A percentile compares a stretch with the other conserved stretches of the same genome.
phyloP scores from a whole-genome alignment of 192 early-diverging fungal species.

The Coemansia sp. region DNA sequence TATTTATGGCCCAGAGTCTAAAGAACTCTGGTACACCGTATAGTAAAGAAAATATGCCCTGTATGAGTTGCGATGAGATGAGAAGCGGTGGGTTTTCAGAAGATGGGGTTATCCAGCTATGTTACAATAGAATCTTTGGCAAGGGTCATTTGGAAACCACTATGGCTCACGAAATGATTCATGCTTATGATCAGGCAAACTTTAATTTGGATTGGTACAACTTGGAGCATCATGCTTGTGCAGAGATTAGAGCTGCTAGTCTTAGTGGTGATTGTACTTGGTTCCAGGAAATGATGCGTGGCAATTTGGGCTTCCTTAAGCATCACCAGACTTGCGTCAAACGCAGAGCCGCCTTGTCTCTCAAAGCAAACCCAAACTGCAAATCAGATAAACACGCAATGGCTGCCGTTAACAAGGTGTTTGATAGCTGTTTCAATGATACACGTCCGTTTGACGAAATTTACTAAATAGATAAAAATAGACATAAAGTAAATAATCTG shows the following conservation, averaged over 20 bases:
- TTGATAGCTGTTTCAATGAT: constrained; percentile 87
- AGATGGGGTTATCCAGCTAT: constrained; percentile 75
- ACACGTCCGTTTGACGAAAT: constrained; percentile 97
- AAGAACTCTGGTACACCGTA: constrained; percentile 63
- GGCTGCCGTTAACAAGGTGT: constrained; percentile 81
- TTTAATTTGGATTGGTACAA: constrained; percentile 74
- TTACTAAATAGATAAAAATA: constrained; percentile 48
- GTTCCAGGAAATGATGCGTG: constrained; percentile 64
- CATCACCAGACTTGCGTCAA: constrained; percentile 86
- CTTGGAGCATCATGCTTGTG: constrained; percentile 75
- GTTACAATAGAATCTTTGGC: constrained; percentile 74
- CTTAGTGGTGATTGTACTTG: constrained; percentile 76
- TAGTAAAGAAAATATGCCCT: constrained; percentile 60
- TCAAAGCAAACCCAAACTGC: constrained; percentile 74
- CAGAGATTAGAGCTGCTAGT: constrained; percentile 76
- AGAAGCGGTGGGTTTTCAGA: constrained; percentile 86
- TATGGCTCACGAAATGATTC: constrained; percentile 91
- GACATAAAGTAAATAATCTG: neutral
- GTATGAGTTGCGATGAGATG: constrained; percentile 76
- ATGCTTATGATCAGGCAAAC: constrained; percentile 74
- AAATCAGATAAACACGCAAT: constrained; percentile 73
- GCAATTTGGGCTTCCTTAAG: constrained; percentile 65
- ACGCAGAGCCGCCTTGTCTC: constrained; percentile 77
- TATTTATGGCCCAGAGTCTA: constrained; percentile 82
- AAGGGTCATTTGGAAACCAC: constrained; percentile 88